phyloP scores from a whole-genome alignment of 192 early-diverging fungal species.

The Dimargaris cristalligena region DNA sequence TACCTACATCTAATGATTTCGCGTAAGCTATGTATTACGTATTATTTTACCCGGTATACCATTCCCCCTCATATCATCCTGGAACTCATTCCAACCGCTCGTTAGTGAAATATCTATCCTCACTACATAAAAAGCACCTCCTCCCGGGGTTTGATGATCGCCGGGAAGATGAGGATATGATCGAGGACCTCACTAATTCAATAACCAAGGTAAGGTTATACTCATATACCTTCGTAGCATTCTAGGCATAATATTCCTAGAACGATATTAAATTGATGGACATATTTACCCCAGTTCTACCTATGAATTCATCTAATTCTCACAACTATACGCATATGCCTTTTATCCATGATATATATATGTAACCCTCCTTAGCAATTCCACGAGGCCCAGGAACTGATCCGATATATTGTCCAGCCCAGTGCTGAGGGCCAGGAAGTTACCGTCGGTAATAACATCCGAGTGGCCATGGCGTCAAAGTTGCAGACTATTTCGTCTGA shows the following conservation, averaged over 20 bases:
- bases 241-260: too few species aligned
- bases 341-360: too few species aligned
- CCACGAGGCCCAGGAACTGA: constrained; percentile 56
- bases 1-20: too few species aligned
- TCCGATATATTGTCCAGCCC: constrained; percentile 48
- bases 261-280: too few species aligned
- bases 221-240: too few species aligned
- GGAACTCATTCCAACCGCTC: too few species aligned
- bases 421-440: constrained; percentile 41
- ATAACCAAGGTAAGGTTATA: constrained; percentile 70
- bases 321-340: too few species aligned
- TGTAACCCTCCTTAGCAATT: constrained; percentile 34
- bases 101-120: constrained; percentile 36
- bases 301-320: too few species aligned
- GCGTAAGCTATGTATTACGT: too few species aligned
- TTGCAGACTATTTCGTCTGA: constrained; percentile 65
- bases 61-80: too few species aligned
- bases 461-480: constrained; percentile 70
- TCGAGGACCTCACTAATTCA: constrained; percentile 62
- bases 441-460: constrained; percentile 66
- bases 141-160: constrained; percentile 91
- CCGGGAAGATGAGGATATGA: constrained; percentile 55
- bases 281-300: too few species aligned
- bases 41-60: too few species aligned
- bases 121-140: constrained; percentile 72